These are phyloP conservation scores for Gracilaria domingensis DNA, from an alignment of 23 red algal species.

Conservation along the genomic window DNA sequence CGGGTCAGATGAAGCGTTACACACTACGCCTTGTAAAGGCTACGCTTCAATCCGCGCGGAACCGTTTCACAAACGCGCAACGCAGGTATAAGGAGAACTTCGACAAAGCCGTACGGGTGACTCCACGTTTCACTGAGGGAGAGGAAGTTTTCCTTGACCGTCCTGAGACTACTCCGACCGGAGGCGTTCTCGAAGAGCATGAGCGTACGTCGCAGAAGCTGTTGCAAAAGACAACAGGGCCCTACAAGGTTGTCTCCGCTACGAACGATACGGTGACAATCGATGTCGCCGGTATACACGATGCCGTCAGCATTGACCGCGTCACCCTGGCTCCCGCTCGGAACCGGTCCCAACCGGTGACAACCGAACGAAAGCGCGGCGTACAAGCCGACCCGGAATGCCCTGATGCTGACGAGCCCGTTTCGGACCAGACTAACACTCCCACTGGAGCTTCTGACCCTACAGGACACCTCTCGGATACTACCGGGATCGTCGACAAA, in stretches of 20 bases:
- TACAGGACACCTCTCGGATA: too few relatives aligned
- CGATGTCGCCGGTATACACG: background rate
- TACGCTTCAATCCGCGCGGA: background rate
- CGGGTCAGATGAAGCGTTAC: background rate
- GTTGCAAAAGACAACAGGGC: background rate
- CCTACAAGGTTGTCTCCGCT: background rate
- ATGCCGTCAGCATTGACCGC: background rate
- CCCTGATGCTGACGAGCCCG: too few relatives aligned
- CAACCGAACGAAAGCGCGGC: too few relatives aligned
- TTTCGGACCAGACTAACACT: too few relatives aligned
- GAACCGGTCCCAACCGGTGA: too few relatives aligned
- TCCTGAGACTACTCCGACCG: background rate
- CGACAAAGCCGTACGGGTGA: background rate
- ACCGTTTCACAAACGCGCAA: background rate
- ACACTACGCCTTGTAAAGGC: constrained; percentile 2
- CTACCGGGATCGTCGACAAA: too few relatives aligned
- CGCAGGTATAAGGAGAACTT: background rate
- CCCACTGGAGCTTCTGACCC: too few relatives aligned
- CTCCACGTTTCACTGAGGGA: background rate
- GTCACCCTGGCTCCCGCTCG: background rate
- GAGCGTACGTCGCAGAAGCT: background rate
- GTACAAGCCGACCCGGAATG: too few relatives aligned
- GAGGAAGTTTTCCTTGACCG: background rate
- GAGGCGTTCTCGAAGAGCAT: background rate
- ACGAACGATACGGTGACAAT: background rate